A percentile compares a stretch with the other conserved stretches of the same genome.
phyloP scores from a whole-genome alignment of 768 basidiomycete genomes.

The Tubosaeta brunneosetosa region DNA sequence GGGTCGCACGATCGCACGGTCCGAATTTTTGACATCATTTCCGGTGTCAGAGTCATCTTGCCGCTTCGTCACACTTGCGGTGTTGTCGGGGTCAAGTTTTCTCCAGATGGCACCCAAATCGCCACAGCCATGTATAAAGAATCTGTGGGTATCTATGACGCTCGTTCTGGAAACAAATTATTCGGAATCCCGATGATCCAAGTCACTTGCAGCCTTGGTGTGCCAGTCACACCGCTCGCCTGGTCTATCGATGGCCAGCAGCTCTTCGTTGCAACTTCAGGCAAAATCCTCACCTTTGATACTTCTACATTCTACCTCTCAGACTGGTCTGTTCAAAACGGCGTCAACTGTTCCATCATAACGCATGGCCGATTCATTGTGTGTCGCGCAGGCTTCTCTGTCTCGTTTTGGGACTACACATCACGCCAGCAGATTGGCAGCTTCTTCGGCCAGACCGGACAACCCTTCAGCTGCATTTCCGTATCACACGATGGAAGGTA shows the following conservation, averaged over 20 bases:
- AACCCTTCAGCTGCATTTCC: background rate
- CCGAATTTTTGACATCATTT: background rate
- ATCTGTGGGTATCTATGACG: background rate
- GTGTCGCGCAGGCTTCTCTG: background rate
- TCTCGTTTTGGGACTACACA: conserved; percentile 7
- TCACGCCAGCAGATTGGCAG: background rate
- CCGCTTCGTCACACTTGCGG: background rate
- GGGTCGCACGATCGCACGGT: background rate
- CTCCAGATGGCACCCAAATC: background rate
- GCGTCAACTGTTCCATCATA: background rate
- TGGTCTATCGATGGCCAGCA: background rate
- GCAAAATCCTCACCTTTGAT: background rate
- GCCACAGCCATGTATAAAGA: background rate
- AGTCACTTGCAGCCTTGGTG: background rate
- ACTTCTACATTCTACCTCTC: background rate
- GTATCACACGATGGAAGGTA: conserved; percentile 6
- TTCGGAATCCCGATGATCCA: background rate
- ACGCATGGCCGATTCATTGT: background rate
- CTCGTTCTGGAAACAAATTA: background rate
- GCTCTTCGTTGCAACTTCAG: background rate
- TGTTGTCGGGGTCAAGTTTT: background rate
- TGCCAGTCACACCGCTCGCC: background rate
- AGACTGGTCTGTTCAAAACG: conserved; percentile 1
- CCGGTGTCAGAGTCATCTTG: background rate
- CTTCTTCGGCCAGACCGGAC: background rate